Conservation (phyloP, 2,329 filamentous ascomycete species). For the Fusarium gaditjirri region DNA sequence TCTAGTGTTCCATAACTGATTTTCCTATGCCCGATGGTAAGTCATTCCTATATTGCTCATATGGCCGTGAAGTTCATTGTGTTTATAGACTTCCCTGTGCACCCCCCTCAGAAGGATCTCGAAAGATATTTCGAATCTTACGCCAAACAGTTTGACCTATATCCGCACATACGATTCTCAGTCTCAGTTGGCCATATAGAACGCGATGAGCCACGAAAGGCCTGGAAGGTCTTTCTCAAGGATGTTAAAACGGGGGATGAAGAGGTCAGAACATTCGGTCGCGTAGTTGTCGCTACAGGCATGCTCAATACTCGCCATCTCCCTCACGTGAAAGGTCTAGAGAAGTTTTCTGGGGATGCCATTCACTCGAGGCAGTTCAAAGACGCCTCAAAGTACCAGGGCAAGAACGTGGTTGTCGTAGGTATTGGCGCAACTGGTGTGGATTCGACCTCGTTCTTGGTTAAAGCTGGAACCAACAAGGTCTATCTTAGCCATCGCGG, state of each 20-base stretch:
- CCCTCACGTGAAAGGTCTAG: slow-evolving; percentile 51
- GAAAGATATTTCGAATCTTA: slow-evolving; percentile 49
- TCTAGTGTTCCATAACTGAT: slow-evolving; percentile 47
- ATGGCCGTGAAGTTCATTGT: not conserved
- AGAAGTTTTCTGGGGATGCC: slow-evolving; percentile 52
- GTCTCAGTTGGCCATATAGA: slow-evolving; percentile 41
- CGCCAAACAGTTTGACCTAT: slow-evolving; percentile 46
- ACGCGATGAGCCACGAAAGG: slow-evolving; percentile 39
- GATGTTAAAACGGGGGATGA: slow-evolving; percentile 35
- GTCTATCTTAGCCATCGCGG: slow-evolving; percentile 57
- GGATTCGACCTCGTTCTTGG: slow-evolving; percentile 47
- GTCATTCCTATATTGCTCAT: not conserved
- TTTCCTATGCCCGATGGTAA: slow-evolving; percentile 49
- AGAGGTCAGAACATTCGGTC: slow-evolving; percentile 47
- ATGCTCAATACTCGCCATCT: slow-evolving; percentile 48
- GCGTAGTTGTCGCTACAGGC: slow-evolving; percentile 51
- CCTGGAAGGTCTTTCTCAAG: slow-evolving; percentile 46
- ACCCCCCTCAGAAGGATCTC: slow-evolving; percentile 44
- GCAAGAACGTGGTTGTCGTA: slow-evolving; percentile 58
- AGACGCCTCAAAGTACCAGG: slow-evolving; percentile 47
- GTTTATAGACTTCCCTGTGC: slow-evolving; percentile 32
- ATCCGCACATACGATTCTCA: slow-evolving; percentile 43
- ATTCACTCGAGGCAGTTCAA: slow-evolving; percentile 55
- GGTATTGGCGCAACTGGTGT: slow-evolving; percentile 55
- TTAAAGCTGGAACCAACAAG: slow-evolving; percentile 48